Evolutionary conservation across 257 asterid genomes (phyloP).

Genomic region (Catharanthus roseus): DNA sequence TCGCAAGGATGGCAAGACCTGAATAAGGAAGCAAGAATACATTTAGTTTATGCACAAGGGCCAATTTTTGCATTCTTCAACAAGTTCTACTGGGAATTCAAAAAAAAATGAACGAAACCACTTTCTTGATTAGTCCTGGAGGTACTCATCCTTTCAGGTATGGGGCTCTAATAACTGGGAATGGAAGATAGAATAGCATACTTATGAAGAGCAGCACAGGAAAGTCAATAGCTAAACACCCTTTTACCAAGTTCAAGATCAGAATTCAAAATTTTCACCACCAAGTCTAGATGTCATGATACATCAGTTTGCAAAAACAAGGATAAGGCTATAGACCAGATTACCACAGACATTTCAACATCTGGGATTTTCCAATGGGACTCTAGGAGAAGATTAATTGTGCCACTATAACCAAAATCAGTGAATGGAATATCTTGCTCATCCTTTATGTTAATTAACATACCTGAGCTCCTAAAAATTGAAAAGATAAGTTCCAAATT

Average conservation of each 20-base stretch:
- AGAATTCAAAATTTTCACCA: not conserved
- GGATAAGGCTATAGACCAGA: not conserved
- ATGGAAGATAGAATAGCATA: not conserved
- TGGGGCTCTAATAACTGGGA: not conserved
- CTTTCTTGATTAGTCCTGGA: not conserved
- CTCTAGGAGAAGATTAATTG: not conserved
- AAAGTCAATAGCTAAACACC: not conserved
- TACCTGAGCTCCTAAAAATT: not conserved
- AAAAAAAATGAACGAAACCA: too few relatives aligned
- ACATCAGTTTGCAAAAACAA: not conserved
- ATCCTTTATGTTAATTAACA: not conserved
- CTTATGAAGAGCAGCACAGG: not conserved
- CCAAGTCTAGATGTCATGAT: not conserved
- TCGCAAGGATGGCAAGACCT: conserved; percentile 74
- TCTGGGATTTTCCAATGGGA: not conserved
- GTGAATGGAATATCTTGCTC: not conserved
- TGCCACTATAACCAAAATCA: not conserved
- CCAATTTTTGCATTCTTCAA: not conserved
- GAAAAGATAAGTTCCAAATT: not conserved
- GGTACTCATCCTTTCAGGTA: not conserved
- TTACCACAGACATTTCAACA: not conserved
- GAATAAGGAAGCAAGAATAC: conserved; percentile 6
- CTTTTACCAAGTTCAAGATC: not conserved
- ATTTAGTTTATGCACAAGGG: not conserved
- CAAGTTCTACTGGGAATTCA: not conserved